Base-by-base conservation (phyloP, 768 basidiomycete species). In the Tricholoma terreum region DNA sequence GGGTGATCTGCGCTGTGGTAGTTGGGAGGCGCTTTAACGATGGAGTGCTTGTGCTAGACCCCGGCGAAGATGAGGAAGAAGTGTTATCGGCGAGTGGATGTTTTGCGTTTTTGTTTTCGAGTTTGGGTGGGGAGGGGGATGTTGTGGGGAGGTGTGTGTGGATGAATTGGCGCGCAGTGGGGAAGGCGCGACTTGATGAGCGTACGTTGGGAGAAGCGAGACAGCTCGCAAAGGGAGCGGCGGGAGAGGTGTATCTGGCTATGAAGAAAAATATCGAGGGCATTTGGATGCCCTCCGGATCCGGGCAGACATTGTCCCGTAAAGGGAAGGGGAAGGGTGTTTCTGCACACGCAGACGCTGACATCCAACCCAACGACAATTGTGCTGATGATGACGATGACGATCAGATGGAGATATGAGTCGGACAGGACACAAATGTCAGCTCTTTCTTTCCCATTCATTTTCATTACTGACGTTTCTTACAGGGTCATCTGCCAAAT, bases 1-100 rank as follows among this genome's bases (percentile, higher is more conserved):
- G 89, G 1, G 82, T 87, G n/a, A 79, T 89, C 0, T 85, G 85
- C 52, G 90, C 90, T 4, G 80, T 87, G 2, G 73, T 86, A 0
- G 75, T 88, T 1, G 84, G 82, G 0, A 73, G 74, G 12, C 49
- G 72, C 6, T 66, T 63, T 15, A 55, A 61, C 6, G 66, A 60
- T 4, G 65, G 73, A 0, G 57, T 60, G 1, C 67, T 86, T 2
- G 65, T 87, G 12, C 70, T 85, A 2, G 85, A 86, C 65, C 84
- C 85, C 1, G 73, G 67, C 8, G 80, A 78, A 15, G 72, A 74
- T 4, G 80, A 86, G 50, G 65, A 68, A 1, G 24, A 14, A n/a
- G 27, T 22, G 3, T 63, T 82, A 0, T 71, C 65, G 1, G 81
- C 75, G 6, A 71, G 76, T 4, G 89, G 89, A 0, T 85, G 85